phyloP scores from a whole-genome alignment of 371 early-diverging fungal genomes.

The Circinella minor region DNA sequence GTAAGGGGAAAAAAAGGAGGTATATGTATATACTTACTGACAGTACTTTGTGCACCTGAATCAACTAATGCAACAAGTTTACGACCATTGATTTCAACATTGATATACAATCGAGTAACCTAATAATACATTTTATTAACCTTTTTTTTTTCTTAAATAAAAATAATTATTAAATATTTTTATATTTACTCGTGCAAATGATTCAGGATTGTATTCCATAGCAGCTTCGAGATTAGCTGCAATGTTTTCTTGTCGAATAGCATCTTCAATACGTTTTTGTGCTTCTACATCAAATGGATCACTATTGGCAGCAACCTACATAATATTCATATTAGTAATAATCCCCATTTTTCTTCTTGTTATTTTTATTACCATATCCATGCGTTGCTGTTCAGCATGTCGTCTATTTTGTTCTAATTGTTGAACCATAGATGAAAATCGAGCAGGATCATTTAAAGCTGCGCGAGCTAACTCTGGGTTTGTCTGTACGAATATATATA shows the following conservation, averaged over 20 bases:
- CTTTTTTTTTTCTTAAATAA: background rate
- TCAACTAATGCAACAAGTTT: constrained; percentile 95
- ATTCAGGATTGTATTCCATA: constrained; percentile 95
- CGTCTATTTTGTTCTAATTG: constrained; percentile 65
- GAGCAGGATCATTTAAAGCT: constrained; percentile 68
- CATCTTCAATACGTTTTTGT: constrained; percentile 90
- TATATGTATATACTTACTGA: constrained; percentile 66
- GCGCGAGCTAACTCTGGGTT: constrained; percentile 78
- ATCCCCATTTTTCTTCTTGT: background rate
- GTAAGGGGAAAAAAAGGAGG: too few species aligned
- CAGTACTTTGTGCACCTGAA: constrained; percentile 96
- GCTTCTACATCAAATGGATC: constrained; percentile 93
- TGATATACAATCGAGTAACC: constrained; percentile 91
- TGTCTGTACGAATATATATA: constrained; percentile 36
- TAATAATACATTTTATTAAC: constrained; percentile 18
- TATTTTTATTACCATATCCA: constrained; percentile 49
- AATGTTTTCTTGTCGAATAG: constrained; percentile 87
- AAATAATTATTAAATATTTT: background rate
- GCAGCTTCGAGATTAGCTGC: constrained; percentile 87
- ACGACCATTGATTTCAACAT: constrained; percentile 85
- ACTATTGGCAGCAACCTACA: constrained; percentile 55
- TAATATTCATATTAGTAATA: background rate
- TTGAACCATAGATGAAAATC: constrained; percentile 67
- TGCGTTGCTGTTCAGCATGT: constrained; percentile 59
- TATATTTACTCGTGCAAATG: constrained; percentile 77